A percentile compares a stretch with the other conserved stretches of the same genome.
Conservation (phyloP, 495 filamentous ascomycete species). For the Penicillium parvum region DNA sequence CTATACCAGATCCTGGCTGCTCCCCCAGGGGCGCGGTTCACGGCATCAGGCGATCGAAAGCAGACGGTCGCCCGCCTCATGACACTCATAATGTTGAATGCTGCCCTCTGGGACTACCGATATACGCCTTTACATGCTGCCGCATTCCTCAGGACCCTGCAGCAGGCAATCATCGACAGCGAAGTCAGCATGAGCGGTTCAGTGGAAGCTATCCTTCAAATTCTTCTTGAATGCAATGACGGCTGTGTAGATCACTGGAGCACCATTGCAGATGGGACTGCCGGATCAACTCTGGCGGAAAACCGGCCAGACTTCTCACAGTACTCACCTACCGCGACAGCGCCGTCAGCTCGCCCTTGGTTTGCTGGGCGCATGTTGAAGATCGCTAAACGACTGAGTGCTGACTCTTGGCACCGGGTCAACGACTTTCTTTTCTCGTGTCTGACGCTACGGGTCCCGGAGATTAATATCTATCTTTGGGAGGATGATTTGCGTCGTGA, state of each 20-base stretch:
- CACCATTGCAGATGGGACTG: background rate
- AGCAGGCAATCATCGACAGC: slow-evolving; percentile 28
- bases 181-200: slow-evolving; percentile 37
- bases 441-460: slow-evolving; percentile 27
- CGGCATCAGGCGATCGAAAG: slow-evolving; percentile 31
- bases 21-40: slow-evolving; percentile 27
- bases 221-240: slow-evolving; percentile 36
- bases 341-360: slow-evolving; percentile 35
- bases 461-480: slow-evolving; percentile 22
- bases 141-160: slow-evolving; percentile 29
- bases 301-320: slow-evolving; percentile 27
- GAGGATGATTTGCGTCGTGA: slow-evolving; percentile 32
- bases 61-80: slow-evolving; percentile 35
- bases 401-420: slow-evolving; percentile 29
- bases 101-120: slow-evolving; percentile 41
- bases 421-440: slow-evolving; percentile 33
- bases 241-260: slow-evolving; percentile 8
- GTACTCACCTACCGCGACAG: slow-evolving; percentile 23
- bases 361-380: slow-evolving; percentile 42
- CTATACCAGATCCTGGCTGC: slow-evolving; percentile 30
- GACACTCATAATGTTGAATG: slow-evolving; percentile 34
- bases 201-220: slow-evolving; percentile 37
- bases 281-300: background rate
- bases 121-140: slow-evolving; percentile 20
- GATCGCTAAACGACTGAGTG: slow-evolving; percentile 35